phyloP scores from a whole-genome alignment of 345 rosid genomes.

The Luvunga scandens region DNA sequence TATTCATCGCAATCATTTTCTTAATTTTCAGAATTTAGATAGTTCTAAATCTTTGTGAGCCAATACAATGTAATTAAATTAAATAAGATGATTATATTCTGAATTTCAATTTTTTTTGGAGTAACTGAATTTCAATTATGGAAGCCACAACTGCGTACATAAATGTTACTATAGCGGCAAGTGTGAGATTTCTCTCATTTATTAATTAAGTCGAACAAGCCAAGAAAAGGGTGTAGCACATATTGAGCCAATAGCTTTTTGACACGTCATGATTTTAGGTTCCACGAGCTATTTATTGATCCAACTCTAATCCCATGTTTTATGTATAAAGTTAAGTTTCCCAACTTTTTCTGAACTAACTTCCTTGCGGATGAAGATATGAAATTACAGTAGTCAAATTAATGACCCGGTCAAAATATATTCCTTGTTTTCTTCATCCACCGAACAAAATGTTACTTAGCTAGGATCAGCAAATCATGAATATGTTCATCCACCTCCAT shows the following conservation, averaged over 20 bases:
- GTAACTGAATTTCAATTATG: not conserved
- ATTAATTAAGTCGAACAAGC: not conserved
- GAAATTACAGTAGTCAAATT: not conserved
- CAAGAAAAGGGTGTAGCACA: too few species aligned
- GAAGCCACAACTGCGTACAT: not conserved
- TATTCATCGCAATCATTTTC: too few species aligned
- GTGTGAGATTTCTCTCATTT: too few species aligned
- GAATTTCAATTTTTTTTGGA: not conserved
- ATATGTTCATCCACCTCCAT: too few species aligned
- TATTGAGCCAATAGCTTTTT: not conserved
- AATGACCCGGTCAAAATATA: not conserved
- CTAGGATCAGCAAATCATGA: too few species aligned
- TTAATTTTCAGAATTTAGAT: not conserved
- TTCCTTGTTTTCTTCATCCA: too few species aligned
- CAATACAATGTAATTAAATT: too few species aligned
- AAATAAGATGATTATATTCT: not conserved
- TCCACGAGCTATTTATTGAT: not conserved
- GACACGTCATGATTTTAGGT: not conserved
- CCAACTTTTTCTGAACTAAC: not conserved
- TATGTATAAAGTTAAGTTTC: not conserved
- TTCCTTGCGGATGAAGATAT: not conserved
- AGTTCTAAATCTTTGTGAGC: not conserved
- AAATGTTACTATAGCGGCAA: too few species aligned
- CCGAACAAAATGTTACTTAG: too few species aligned
- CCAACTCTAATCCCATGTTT: not conserved